Percentiles rank a stretch among this genome's conserved stretches.
phyloP scores from a whole-genome alignment of 2,329 filamentous ascomycete species.

The Neonectria faginata region DNA sequence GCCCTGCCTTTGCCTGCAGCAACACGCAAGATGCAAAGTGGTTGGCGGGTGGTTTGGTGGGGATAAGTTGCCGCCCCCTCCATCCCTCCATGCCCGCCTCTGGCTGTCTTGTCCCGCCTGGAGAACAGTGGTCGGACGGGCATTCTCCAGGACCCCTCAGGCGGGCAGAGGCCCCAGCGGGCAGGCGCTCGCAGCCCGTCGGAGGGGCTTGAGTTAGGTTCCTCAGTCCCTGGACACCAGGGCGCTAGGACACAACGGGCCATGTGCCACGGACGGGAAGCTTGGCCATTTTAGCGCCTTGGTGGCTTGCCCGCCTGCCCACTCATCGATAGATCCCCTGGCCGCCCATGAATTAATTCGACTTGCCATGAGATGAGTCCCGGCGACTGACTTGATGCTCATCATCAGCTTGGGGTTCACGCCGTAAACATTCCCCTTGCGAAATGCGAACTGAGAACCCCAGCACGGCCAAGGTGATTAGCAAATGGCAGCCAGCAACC shows the following conservation, averaged over 20 bases:
- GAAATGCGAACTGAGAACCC: neutral
- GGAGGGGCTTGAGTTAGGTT: slow-evolving; percentile 3
- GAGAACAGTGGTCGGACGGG: neutral
- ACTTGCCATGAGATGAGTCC: neutral
- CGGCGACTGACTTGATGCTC: neutral
- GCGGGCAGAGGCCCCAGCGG: neutral
- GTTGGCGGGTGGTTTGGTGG: neutral
- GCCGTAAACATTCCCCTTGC: neutral
- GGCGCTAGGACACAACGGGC: slow-evolving; percentile 22
- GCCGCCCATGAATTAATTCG: neutral
- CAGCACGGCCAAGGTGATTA: slow-evolving; percentile 16
- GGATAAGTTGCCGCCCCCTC: neutral
- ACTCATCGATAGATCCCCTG: neutral
- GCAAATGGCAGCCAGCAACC: neutral
- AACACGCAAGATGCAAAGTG: neutral
- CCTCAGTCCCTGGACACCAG: slow-evolving; percentile 8
- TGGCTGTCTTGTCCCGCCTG: neutral
- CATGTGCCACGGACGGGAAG: slow-evolving; percentile 36
- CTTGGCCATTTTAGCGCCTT: slow-evolving; percentile 37
- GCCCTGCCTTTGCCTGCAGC: neutral
- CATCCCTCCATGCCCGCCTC: neutral
- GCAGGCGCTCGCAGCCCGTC: neutral
- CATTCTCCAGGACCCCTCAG: slow-evolving; percentile 1
- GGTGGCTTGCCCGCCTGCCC: slow-evolving; percentile 14
- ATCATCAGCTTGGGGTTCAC: slow-evolving; percentile 3